Base-by-base conservation (phyloP, 257 asterid species). In the Mitragyna speciosa region DNA sequence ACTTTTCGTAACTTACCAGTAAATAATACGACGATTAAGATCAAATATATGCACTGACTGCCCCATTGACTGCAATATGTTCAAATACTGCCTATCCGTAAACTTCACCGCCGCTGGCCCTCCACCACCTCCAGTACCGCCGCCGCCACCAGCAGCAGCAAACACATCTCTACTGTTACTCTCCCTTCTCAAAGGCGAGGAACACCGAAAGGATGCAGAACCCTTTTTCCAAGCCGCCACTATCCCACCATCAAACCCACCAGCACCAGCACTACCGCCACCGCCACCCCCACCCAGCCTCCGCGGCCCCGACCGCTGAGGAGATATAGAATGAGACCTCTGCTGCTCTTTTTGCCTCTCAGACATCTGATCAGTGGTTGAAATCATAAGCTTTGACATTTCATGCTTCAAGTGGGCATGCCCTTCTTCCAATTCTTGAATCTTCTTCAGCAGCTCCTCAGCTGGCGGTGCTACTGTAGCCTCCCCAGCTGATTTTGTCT, bases 61-160 rank as follows among this genome's bases (percentile, higher is more conserved):
- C 36, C 94, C 97, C 96, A 95, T 92, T 54, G 98, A 92, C 90
- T 93, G 99, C 88, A 95, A 87, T 87, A 93, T 92, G 78, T 88
- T 91, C 89, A 89, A 82, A 87, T 89, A 92, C 86, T 93, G 98
- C 83, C 80, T 87, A 79, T 95, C 98, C 6, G 92, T 89, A 51
- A 93, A 90, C 80, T 87, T 89, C 71, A 87, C 84, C 12, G 97
- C 86, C 8, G 92, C 87, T 12, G 91, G 87, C 12, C 81, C 92
- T 10, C 84, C 73, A 0, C 79, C 86, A 33, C 83, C 82, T 4
- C 87, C 83, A 4, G 79, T 36, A 4, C 4, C 74, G 10, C 78
- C 19, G 33, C 72, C 84, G 43, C 56, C 69, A 19, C 70, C 84
- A 70, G 84, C 85, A 2, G 76, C 75, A 16, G 80, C 51, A 78